phyloP scores from a whole-genome alignment of 345 rosid genomes.

The Dimocarpus longan region DNA sequence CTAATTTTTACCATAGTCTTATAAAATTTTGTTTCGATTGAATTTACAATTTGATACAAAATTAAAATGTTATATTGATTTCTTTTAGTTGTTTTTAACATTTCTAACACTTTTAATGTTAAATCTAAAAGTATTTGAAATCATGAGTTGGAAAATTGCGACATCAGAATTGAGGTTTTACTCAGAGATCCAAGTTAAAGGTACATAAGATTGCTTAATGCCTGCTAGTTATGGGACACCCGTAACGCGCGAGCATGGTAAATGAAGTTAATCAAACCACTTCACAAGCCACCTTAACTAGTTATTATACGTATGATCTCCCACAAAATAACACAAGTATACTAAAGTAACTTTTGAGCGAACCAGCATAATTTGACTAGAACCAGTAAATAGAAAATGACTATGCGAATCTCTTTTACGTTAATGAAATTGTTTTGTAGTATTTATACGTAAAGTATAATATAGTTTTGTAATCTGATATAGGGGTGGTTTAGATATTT shows the following conservation, averaged over 20 bases:
- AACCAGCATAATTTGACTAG: neutral
- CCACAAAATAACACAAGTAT: neutral
- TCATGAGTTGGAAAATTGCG: neutral
- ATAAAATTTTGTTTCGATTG: too few relatives aligned
- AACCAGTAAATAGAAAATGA: neutral
- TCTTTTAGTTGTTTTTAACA: too few relatives aligned
- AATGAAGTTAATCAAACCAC: constrained; percentile 44
- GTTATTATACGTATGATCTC: neutral
- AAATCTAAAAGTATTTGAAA: neutral
- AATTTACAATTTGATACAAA: too few relatives aligned
- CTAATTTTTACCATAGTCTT: too few relatives aligned
- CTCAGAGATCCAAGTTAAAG: constrained; percentile 19
- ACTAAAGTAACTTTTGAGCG: neutral
- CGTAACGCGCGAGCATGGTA: constrained; percentile 65
- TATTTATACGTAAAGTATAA: too few relatives aligned
- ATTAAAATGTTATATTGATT: too few relatives aligned
- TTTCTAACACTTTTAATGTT: too few relatives aligned
- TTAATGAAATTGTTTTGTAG: too few relatives aligned
- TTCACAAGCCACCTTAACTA: constrained; percentile 17
- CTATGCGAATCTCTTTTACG: too few relatives aligned
- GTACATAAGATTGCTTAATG: constrained; percentile 51
- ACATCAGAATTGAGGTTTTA: neutral
- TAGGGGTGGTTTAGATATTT: too few relatives aligned
- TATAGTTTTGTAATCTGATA: too few relatives aligned
- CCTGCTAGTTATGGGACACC: constrained; percentile 48